These are phyloP conservation scores for Trematosphaeria pertusa DNA, from an alignment of 2,329 filamentous ascomycete genomes.

Conservation along the genomic window DNA sequence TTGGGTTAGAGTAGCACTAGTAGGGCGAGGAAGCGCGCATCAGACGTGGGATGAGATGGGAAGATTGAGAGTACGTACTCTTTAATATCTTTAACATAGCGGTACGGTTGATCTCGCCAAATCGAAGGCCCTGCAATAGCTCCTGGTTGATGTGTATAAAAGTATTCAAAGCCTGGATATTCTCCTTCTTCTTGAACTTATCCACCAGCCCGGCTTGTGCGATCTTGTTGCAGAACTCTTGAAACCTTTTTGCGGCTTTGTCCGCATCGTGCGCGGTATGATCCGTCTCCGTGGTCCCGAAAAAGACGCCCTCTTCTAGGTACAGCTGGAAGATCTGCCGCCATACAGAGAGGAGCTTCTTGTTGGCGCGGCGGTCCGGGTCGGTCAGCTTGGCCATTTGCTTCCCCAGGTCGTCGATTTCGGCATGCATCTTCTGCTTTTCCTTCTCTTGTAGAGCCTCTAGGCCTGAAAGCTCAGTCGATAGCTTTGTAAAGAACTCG, in stretches of 20 bases:
- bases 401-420: conserved; percentile 70
- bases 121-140: conserved; percentile 80
- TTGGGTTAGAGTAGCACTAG: conserved; percentile 13
- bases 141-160: conserved; percentile 77
- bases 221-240: conserved; percentile 75
- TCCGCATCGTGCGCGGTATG: conserved; percentile 71
- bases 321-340: conserved; percentile 83
- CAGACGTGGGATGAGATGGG: too few relatives aligned
- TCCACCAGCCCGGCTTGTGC: conserved; percentile 64
- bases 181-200: conserved; percentile 70
- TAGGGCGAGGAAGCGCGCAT: too few relatives aligned
- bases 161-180: conserved; percentile 67
- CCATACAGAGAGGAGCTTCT: conserved; percentile 75
- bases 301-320: conserved; percentile 80
- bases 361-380: conserved; percentile 67
- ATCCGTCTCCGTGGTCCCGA: conserved; percentile 75
- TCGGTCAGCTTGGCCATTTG: conserved; percentile 70
- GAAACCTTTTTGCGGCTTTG: conserved; percentile 70
- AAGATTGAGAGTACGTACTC: too few relatives aligned
- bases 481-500: conserved; percentile 80
- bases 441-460: conserved; percentile 73
- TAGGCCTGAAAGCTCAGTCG: conserved; percentile 72
- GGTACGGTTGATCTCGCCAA: conserved; percentile 81
- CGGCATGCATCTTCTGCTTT: conserved; percentile 65
- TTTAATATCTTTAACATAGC: conserved; percentile 86